Percentiles rank a stretch among this genome's conserved stretches.
Conservation (phyloP, 768 basidiomycete species). For the Boletales sp. region DNA sequence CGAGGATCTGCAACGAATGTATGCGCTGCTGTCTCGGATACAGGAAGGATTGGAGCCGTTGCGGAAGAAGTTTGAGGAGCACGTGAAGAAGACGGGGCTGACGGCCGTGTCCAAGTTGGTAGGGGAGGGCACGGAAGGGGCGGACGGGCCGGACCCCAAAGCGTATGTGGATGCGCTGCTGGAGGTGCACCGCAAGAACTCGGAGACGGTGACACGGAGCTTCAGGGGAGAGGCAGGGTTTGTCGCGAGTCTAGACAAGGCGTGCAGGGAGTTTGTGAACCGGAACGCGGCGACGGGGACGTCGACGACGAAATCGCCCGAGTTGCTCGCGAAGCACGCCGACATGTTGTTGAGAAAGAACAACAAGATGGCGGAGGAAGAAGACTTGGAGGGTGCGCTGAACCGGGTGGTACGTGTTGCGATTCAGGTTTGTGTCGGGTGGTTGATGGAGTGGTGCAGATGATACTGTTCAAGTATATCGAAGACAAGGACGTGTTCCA, state of each 20-base stretch:
- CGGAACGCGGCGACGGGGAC: slow-evolving; percentile 84
- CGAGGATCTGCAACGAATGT: slow-evolving; percentile 94
- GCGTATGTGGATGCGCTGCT: slow-evolving; percentile 91
- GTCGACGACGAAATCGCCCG: slow-evolving; percentile 85
- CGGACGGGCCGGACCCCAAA: slow-evolving; percentile 80
- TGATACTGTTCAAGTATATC: slow-evolving; percentile 97
- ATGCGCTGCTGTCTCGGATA: slow-evolving; percentile 86
- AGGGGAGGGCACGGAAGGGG: slow-evolving; percentile 48
- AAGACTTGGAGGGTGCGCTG: slow-evolving; percentile 83
- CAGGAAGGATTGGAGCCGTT: slow-evolving; percentile 87
- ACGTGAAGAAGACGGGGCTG: slow-evolving; percentile 89
- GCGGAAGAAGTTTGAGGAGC: slow-evolving; percentile 89
- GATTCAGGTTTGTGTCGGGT: background rate
- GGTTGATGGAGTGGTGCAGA: slow-evolving; percentile 45
- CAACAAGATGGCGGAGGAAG: slow-evolving; percentile 93
- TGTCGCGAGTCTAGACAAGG: slow-evolving; percentile 89
- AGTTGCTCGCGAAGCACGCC: slow-evolving; percentile 87
- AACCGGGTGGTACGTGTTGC: slow-evolving; percentile 73
- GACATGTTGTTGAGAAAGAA: slow-evolving; percentile 89
- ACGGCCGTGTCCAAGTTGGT: slow-evolving; percentile 72
- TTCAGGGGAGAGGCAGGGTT: slow-evolving; percentile 94
- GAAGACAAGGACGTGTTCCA: slow-evolving; percentile 99
- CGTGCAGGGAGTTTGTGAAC: slow-evolving; percentile 94
- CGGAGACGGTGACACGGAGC: slow-evolving; percentile 80
- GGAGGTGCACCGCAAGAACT: slow-evolving; percentile 89